Evolutionary conservation across 257 asterid species (phyloP).

Genomic region (Gentiana straminea): DNA sequence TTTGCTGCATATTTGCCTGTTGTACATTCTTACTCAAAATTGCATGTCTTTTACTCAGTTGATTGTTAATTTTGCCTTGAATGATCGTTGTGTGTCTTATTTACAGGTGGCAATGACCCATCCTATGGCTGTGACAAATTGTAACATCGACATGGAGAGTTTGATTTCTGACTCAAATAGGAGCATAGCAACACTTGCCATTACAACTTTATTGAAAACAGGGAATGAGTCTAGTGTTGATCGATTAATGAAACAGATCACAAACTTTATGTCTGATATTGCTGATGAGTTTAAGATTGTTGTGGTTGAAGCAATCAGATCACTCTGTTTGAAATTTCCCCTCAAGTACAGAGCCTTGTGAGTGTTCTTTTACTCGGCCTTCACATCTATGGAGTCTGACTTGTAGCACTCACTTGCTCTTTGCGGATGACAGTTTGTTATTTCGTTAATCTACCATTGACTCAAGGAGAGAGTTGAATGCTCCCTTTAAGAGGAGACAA

Average conservation of each 20-base stretch:
- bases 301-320: constrained; percentile 91
- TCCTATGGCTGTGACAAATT: constrained; percentile 89
- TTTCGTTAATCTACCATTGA: neutral
- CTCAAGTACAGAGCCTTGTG: constrained; percentile 89
- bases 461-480: constrained; percentile 6
- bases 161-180: constrained; percentile 90
- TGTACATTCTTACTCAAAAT: neutral
- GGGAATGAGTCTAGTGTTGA: constrained; percentile 94
- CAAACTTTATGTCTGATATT: constrained; percentile 91
- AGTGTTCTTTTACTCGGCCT: constrained; percentile 25
- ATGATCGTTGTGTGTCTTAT: neutral
- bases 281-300: constrained; percentile 97
- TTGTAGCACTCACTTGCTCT: too few species aligned
- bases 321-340: constrained; percentile 89
- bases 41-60: neutral
- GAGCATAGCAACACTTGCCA: constrained; percentile 91
- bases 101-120: constrained; percentile 93
- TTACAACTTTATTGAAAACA: constrained; percentile 87
- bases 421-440: too few species aligned
- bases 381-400: constrained; percentile 1
- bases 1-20: neutral
- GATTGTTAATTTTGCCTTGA: neutral
- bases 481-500: neutral
- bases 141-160: constrained; percentile 95
- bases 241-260: constrained; percentile 90